Conservation (phyloP, 495 filamentous ascomycete genomes). For the Acidomyces sp. region DNA sequence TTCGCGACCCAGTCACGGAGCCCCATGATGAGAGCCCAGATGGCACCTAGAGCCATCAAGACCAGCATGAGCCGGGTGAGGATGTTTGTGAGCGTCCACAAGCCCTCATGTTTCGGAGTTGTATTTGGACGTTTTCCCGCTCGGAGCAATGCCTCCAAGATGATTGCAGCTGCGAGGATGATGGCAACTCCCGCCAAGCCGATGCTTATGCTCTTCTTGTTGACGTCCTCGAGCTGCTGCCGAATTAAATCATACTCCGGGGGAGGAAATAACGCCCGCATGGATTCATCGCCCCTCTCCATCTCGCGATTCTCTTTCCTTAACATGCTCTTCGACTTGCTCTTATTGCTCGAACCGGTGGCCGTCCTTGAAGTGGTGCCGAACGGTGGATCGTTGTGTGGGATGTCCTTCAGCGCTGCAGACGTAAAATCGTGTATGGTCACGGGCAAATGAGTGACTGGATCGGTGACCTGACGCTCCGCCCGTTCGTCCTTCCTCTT, state of each 20-base stretch:
- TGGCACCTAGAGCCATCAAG: constrained; percentile 23
- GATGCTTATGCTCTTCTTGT: constrained; percentile 21
- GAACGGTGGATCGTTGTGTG: constrained; percentile 40
- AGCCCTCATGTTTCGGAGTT: neutral
- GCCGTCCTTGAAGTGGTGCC: constrained; percentile 30
- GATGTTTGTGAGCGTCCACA: neutral
- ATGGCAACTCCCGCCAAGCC: constrained; percentile 3
- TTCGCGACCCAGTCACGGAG: constrained; percentile 42
- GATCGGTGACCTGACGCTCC: constrained; percentile 56
- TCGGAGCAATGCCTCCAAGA: constrained; percentile 5
- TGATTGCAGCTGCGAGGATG: constrained; percentile 2
- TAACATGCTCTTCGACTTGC: constrained; percentile 36
- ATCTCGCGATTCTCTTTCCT: constrained; percentile 35
- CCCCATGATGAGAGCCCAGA: constrained; percentile 28
- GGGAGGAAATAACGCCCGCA: constrained; percentile 50
- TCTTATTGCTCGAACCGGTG: constrained; percentile 36
- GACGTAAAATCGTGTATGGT: constrained; percentile 51
- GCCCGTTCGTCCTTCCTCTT: constrained; percentile 34
- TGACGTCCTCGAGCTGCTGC: constrained; percentile 30
- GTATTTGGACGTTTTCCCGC: neutral
- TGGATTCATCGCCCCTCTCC: constrained; percentile 35
- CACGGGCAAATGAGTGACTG: constrained; percentile 55
- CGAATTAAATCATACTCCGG: constrained; percentile 40
- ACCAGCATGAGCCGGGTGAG: constrained; percentile 16
- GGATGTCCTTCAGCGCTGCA: constrained; percentile 41